Evolutionary conservation across 2,329 filamentous ascomycete genomes (phyloP), one percentile per base, ranked within the genome.

Genomic region (Daldinia eschscholtzii): DNA sequence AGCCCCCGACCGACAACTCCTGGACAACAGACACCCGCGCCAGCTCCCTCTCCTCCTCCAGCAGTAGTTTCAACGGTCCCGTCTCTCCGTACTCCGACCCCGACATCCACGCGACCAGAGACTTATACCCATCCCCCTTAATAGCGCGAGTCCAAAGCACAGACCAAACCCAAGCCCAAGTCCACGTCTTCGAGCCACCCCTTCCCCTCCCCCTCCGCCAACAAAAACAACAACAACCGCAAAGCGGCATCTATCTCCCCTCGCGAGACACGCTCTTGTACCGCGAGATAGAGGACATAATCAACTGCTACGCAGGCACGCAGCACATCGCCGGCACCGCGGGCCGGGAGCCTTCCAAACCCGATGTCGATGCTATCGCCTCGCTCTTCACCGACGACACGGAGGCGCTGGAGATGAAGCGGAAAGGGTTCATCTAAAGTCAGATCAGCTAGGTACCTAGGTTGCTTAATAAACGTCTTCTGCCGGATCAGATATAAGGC

Each of bases 201-300:
- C 2, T 23, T 23, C 20, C 20, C 20, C 20, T 23, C 20, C 20
- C 20, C 20, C 20, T 23, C 20, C 20, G 20, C 20, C 20, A 23
- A 23, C 20, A 55, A 30, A 52, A 7, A 10, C 20, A 55, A 30
- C 60, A 7, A 10, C 12, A 2, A 3, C 13, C 15, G 20, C 44
- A 6, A 2, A 20, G 30, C 23, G 18, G 23, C 2, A 6, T 3
- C 1, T 39, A 13, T 1, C 62, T 35, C 4, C 33, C 33, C 3
- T 52, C 42, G 1, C 61, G 68, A 15, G 42, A 61, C 15, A 69
- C 63, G 10, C 55, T 73, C 6, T 57, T 75, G 13, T 72, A 76
- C 59, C 57, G 50, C 26, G 71, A 72, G 60, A 77, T 77, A 53
- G 74, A 75, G 37, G 72, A 70, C 23, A 76, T 77, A 20, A 76